Evolutionary conservation across 805 yeast species (phyloP), one percentile per base, ranked within the genome.

Genomic region (Saturnispora besseyi): DNA sequence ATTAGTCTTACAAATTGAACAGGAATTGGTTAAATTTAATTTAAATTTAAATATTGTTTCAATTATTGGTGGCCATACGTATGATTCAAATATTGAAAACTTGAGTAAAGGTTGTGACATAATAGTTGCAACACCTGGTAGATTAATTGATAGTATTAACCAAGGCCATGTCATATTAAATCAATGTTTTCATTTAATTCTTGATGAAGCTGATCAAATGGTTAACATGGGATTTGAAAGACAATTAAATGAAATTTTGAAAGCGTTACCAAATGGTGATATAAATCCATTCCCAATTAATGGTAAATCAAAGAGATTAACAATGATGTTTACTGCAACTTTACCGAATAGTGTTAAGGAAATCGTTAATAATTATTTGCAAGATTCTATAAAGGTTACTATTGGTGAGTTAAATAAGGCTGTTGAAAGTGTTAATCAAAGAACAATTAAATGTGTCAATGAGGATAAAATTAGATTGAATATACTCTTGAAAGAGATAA

Each of bases 201-300:
- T 90, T 70, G 99, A 91, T 68, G 99, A 91, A 66, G 96, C 96
- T 2, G 99, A 91, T 65, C 73, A 90, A 56, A 91, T 91, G 98
- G 81, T 91, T 41, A 96, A 89, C 63, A 76, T 91, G 78, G 97
- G 97, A 4, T 91, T 91, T 63, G 96, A 88, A 62, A 84, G 78
- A 32, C 88, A 88, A 59, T 77, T 91, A 44, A 76, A 74, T 22
- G 71, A 74, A 40, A 79, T 91, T 13, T 63, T 85, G 46, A 70
- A 68, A 4, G 68, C 69, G 34, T 68, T 87, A n/a, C 84, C 87
- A 0, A 57, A 57, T 4, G 64, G 83, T 47, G 62, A 85, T 48
- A 82, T 81, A 45, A 87, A 36, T 9, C 40, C 40, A 36, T 36
- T 9, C 24, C 40, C 40, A 36, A 36, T 36, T 36, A 36, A 36